Conservation (phyloP, 2,329 filamentous ascomycete genomes). For the Teratosphaeriaceae sp. region DNA sequence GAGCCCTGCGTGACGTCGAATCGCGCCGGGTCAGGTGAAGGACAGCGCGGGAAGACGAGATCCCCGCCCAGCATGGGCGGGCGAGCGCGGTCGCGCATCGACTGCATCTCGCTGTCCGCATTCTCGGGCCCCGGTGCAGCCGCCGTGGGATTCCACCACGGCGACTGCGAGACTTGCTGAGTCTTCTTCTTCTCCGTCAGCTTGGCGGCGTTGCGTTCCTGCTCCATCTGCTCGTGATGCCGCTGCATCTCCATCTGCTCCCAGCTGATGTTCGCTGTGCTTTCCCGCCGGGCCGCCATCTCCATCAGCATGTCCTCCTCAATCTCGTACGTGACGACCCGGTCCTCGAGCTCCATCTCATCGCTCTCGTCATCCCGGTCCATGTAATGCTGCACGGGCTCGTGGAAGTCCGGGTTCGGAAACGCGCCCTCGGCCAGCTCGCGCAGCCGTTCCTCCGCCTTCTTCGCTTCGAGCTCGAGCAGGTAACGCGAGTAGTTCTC, state of each 20-base stretch:
- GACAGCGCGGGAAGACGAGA: conserved; percentile 71
- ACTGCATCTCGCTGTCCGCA: conserved; percentile 40
- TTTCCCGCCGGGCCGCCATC: conserved; percentile 45
- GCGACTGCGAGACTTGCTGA: conserved; percentile 15
- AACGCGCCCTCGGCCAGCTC: conserved; percentile 72
- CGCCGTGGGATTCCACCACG: conserved; percentile 37
- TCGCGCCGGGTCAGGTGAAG: conserved; percentile 76
- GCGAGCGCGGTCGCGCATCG: conserved; percentile 52
- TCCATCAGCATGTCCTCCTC: conserved; percentile 33
- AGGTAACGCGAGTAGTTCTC: conserved; percentile 70
- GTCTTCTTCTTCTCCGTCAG: conserved; percentile 23
- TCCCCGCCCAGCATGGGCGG: conserved; percentile 87
- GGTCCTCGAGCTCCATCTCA: conserved; percentile 27
- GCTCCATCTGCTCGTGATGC: conserved; percentile 60
- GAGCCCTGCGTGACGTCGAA: conserved; percentile 68
- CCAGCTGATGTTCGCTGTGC: conserved; percentile 60
- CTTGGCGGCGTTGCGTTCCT: conserved; percentile 40
- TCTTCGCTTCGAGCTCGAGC: conserved; percentile 69
- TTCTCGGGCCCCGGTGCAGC: conserved; percentile 22
- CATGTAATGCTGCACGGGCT: conserved; percentile 66
- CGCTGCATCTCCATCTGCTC: conserved; percentile 75
- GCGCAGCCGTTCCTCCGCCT: conserved; percentile 72
- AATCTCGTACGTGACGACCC: conserved; percentile 32
- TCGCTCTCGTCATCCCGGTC: conserved; percentile 42
- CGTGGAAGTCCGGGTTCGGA: conserved; percentile 62